Conservation (phyloP, 257 asterid species). For the Nicotiana attenuata region DNA sequence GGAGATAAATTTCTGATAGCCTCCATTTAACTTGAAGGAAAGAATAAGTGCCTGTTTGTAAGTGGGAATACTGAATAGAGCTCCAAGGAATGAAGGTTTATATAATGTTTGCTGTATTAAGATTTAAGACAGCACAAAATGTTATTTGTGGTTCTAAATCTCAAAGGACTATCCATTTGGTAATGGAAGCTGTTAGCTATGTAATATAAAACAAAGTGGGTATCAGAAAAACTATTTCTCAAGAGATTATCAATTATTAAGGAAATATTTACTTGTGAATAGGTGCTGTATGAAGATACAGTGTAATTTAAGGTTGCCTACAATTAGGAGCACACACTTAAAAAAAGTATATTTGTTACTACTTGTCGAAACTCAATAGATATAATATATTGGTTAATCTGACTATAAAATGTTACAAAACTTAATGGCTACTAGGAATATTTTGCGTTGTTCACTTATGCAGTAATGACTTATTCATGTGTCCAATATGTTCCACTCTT, state of each 20-base stretch:
- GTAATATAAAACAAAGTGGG: background rate
- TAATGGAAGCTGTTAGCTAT: background rate
- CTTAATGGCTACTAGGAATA: background rate
- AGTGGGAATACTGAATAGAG: background rate
- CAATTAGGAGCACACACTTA: background rate
- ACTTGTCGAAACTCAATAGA: background rate
- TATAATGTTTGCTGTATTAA: background rate
- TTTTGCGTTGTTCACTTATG: background rate
- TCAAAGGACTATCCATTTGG: background rate
- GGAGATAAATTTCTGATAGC: background rate
- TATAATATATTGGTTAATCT: background rate
- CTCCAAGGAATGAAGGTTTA: background rate
- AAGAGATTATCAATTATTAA: background rate
- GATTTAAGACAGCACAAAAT: background rate
- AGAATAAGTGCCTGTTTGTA: background rate
- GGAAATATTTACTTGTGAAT: constrained; percentile 2
- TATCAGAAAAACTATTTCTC: background rate
- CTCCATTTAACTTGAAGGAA: background rate
- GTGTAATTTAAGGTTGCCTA: background rate
- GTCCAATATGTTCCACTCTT: background rate
- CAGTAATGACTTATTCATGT: background rate
- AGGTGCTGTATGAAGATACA: background rate
- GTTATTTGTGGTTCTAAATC: constrained; percentile 1
- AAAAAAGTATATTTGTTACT: background rate
- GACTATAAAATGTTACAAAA: background rate